These are phyloP conservation scores for Coprinopsis sp. DNA, from an alignment of 768 basidiomycete species.

Conservation along the genomic window DNA sequence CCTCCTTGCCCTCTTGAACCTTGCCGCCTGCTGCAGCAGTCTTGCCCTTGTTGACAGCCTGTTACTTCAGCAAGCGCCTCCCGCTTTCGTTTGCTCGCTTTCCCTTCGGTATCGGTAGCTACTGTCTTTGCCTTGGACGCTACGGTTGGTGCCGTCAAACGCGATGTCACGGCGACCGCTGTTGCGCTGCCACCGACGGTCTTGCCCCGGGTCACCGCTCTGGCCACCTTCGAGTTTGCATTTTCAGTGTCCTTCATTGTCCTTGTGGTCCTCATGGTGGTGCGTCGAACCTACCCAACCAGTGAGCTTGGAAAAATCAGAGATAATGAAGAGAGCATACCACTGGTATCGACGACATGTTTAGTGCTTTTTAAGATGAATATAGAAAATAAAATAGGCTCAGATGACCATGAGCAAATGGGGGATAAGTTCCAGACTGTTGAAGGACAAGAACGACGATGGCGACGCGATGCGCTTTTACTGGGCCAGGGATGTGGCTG, in stretches of 20 bases:
- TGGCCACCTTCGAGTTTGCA: constrained; percentile 58
- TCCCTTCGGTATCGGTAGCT: constrained; percentile 29
- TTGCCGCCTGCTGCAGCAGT: constrained; percentile 29
- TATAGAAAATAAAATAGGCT: constrained; percentile 3
- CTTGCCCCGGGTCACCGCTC: constrained; percentile 38
- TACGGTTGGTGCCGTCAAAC: constrained; percentile 29
- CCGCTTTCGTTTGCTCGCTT: constrained; percentile 70
- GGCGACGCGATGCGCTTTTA: too few relatives aligned
- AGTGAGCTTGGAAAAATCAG: not conserved
- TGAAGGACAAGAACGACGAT: too few relatives aligned
- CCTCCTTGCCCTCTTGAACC: constrained; percentile 52
- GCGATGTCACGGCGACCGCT: constrained; percentile 29
- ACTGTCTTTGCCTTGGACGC: constrained; percentile 27
- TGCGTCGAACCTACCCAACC: constrained; percentile 28
- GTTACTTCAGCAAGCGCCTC: constrained; percentile 76
- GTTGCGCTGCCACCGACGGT: constrained; percentile 4
- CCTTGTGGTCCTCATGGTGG: constrained; percentile 36
- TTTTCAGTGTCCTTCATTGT: constrained; percentile 67
- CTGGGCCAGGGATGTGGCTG: too few relatives aligned
- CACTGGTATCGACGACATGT: constrained; percentile 9
- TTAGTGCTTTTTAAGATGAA: not conserved
- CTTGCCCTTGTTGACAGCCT: constrained; percentile 44
- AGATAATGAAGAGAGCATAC: constrained; percentile 2
- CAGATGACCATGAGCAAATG: too few relatives aligned
- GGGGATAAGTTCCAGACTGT: too few relatives aligned